phyloP scores from a whole-genome alignment of 2,329 filamentous ascomycete species.

The Fusarium citri region DNA sequence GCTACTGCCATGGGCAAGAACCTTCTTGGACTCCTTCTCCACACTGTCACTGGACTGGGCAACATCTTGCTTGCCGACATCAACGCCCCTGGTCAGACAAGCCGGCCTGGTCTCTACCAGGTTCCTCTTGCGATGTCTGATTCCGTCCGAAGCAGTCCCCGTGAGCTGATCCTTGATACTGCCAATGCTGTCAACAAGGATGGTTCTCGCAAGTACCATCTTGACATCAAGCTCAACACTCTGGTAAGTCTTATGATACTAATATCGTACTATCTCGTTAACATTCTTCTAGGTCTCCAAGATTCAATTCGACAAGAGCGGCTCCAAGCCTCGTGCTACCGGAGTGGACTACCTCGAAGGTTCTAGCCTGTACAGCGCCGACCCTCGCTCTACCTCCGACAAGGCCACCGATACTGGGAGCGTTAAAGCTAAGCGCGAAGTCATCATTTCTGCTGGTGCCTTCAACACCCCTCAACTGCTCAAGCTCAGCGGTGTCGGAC shows the following conservation, averaged over 20 bases:
- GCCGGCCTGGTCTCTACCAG: conserved; percentile 59
- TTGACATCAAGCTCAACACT: conserved; percentile 45
- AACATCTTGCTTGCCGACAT: conserved; percentile 46
- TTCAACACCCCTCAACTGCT: conserved; percentile 64
- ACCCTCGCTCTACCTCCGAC: conserved; percentile 37
- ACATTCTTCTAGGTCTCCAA: conserved; percentile 43
- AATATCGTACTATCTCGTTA: fast-evolving
- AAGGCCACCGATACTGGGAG: conserved; percentile 12
- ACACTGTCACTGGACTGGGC: conserved; percentile 41
- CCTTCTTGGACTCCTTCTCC: conserved; percentile 29
- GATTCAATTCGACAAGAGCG: conserved; percentile 51
- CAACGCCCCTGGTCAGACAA: conserved; percentile 41
- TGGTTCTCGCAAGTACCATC: conserved; percentile 45
- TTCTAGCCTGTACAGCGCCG: conserved; percentile 39
- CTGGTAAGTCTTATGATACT: conserved; percentile 6
- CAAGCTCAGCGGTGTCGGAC: conserved; percentile 57
- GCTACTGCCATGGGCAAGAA: conserved; percentile 46
- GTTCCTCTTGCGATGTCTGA: conserved; percentile 67
- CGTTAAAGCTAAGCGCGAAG: conserved; percentile 45
- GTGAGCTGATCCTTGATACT: conserved; percentile 63
- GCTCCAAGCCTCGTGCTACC: conserved; percentile 47
- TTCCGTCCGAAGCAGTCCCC: conserved; percentile 64
- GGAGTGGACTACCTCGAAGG: conserved; percentile 51
- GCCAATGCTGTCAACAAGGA: conserved; percentile 39
- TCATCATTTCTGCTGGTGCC: conserved; percentile 62